Conservation (phyloP, 1,139 yeast species). For the Williopsis jadinii region DNA sequence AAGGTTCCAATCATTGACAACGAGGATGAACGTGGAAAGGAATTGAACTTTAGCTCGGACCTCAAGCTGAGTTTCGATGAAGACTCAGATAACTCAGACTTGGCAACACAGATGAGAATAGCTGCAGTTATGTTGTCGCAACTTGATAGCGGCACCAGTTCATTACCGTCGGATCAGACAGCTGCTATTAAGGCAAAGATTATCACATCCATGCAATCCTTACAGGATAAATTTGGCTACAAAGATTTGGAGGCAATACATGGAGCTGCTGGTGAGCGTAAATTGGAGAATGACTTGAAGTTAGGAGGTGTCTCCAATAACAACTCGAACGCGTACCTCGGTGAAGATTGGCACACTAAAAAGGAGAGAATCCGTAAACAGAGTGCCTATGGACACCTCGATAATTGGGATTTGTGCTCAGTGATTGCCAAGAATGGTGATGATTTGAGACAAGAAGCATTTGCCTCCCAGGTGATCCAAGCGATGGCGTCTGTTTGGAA, state of each 20-base stretch:
- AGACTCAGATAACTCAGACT: conserved; percentile 38
- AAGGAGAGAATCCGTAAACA: conserved; percentile 70
- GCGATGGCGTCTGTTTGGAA: conserved; percentile 85
- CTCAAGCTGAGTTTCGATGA: conserved; percentile 22
- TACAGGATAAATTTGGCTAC: conserved; percentile 65
- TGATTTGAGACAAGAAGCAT: conserved; percentile 93
- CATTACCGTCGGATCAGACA: conserved; percentile 64
- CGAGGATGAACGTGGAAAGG: conserved; percentile 29
- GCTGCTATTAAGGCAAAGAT: conserved; percentile 69
- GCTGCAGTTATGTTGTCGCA: conserved; percentile 94
- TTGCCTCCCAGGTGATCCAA: conserved; percentile 89
- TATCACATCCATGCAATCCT: conserved; percentile 79
- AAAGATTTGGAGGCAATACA: conserved; percentile 47
- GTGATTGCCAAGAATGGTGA: conserved; percentile 96
- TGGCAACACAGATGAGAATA: conserved; percentile 90
- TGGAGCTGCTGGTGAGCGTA: conserved; percentile 85
- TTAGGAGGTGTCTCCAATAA: conserved; percentile 51
- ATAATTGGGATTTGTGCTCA: conserved; percentile 91
- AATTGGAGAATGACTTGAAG: conserved; percentile 84
- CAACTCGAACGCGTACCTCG: conserved; percentile 47
- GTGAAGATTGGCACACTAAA: conserved; percentile 89
- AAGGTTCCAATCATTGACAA: conserved; percentile 31
- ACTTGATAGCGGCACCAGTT: conserved; percentile 62
- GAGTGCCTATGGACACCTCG: conserved; percentile 77
- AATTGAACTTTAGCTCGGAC: conserved; percentile 28